Base-by-base conservation (phyloP, 2,329 filamentous ascomycete species). In the Cladosporium sp. region DNA sequence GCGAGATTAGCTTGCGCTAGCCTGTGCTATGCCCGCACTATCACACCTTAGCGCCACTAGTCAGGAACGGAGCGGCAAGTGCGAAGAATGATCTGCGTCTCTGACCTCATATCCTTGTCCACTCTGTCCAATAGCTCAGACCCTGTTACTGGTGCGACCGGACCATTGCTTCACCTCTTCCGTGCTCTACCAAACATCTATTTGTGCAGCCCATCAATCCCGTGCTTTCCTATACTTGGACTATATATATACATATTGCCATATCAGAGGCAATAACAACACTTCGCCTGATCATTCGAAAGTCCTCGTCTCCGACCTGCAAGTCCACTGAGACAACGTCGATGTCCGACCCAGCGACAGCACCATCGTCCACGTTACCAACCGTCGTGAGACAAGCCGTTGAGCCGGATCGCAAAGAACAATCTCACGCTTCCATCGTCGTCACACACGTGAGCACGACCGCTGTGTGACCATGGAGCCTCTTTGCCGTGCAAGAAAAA, bases 381-480 rank as follows among this genome's bases (percentile, higher is more conserved):
- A 47, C 34, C n/a, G 57, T 59, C 38, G 36, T n/a, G n/a, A 41
- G 57, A 59, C 57, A 59, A 12, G 15, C 26, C 36, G 34, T 59
- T 59, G 26, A 7, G 5, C 38, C 26, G 57, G 28, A 18, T 28
- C 26, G 7, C n/a, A 59, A 28, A 28, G 57, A 59, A 59, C 38
- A 59, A 59, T 59, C 36, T 59, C 57, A 47, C 14, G 14, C 57
- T 59, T 59, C 57, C 36, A 47, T 47, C 57, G 21, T 59, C 57
- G 26, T 59, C 57, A 41, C 41, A 18, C 21, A 47, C 57, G 34
- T 44, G 57, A 32, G 30, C 51, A 32, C 15, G 11, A 32, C 14
- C 38, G 8, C 41, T 4, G 7, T 21, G n/a, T 21, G 8, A 8
- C 41, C 41, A 21, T 47, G 41, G n/a, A 21, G 41, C n/a, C n/a